Evolutionary conservation across 2,329 filamentous ascomycete species (phyloP), one percentile per base, ranked within the genome.

Genomic region (Aureobasidium sp.): DNA sequence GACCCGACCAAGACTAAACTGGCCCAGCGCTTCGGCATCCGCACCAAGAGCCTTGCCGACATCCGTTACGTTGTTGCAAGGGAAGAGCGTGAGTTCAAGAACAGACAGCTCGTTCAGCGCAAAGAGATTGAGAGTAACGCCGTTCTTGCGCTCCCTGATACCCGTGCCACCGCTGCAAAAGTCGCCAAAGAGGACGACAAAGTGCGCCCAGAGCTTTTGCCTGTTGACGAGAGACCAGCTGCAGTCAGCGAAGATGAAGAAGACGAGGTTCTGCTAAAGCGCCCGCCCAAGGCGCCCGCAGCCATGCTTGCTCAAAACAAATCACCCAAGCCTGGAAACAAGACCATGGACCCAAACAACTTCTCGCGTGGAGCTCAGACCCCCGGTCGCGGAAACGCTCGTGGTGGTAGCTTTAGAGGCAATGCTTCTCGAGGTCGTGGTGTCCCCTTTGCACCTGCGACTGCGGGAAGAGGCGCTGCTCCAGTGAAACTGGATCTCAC

Each of bases 11-110:
- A 80, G 67, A 75, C 78, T 53, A 68, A 70, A 14, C 75, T 77
- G 62, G 78, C 79, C 17, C 76, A 77, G 60, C 77, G 78, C 27
- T 81, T 81, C 61, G 79, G 79, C 64, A 77, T 81, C 51, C 75
- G 78, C 41, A 74, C 73, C 37, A 81, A 80, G 72, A 76, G 77
- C 57, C 71, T 81, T 8, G 78, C 80, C 67, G 78, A 81, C 64
- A 72, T 81, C 12, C 76, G 79, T 9, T 78, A 80, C 64, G 77
- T 77, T 34, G 74, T 81, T 25, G 74, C 74, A 22, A 74, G 79
- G 48, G 79, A 81, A 66, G 78, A 80, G 37, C 76, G 78, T 45
- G 78, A 80, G 63, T 77, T 73, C 68, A 75, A 74, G 42, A 74
- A 74, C 55, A 66, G 73, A 15, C 66, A 68, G 51, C 66, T 66